Percentiles rank a stretch among this genome's conserved stretches.
Conservation (phyloP, 169 alveolate genomes). For the Plasmodium sp. region DNA sequence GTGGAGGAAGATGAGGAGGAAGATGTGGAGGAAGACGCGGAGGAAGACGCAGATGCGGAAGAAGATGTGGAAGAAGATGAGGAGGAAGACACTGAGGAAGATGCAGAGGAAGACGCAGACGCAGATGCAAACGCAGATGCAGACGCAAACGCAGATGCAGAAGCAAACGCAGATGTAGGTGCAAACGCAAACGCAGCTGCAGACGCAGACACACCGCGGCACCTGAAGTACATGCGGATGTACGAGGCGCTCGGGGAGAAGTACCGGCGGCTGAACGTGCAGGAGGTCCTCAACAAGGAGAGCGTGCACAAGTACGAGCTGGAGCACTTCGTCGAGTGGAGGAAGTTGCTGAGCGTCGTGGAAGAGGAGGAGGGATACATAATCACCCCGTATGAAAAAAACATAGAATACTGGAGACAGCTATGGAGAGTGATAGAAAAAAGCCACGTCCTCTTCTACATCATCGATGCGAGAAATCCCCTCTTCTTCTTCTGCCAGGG, state of each 20-base stretch:
- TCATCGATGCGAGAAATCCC: constrained; percentile 98
- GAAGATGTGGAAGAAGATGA: background rate
- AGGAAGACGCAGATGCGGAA: background rate
- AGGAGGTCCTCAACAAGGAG: constrained; percentile 65
- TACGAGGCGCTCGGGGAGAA: constrained; percentile 67
- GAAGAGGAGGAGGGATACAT: constrained; percentile 93
- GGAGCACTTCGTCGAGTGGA: constrained; percentile 81
- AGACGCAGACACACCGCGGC: background rate
- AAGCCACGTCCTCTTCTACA: constrained; percentile 94
- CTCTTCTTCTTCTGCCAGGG: constrained; percentile 93
- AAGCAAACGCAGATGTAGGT: background rate
- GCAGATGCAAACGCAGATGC: background rate
- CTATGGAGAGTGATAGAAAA: constrained; percentile 99
- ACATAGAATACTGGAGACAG: constrained; percentile 98
- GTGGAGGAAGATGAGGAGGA: constrained; percentile 15
- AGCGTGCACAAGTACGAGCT: constrained; percentile 78
- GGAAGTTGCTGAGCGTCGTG: constrained; percentile 78
- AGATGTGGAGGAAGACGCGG: background rate
- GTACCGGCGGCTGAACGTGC: constrained; percentile 12
- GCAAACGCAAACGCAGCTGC: background rate
- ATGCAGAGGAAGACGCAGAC: background rate
- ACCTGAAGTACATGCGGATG: constrained; percentile 14
- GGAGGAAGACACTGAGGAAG: background rate
- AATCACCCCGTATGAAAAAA: constrained; percentile 99
- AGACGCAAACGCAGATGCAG: background rate